Evolutionary conservation across 2,329 filamentous ascomycete genomes (phyloP).

Genomic region (Sordariomycetes sp.): DNA sequence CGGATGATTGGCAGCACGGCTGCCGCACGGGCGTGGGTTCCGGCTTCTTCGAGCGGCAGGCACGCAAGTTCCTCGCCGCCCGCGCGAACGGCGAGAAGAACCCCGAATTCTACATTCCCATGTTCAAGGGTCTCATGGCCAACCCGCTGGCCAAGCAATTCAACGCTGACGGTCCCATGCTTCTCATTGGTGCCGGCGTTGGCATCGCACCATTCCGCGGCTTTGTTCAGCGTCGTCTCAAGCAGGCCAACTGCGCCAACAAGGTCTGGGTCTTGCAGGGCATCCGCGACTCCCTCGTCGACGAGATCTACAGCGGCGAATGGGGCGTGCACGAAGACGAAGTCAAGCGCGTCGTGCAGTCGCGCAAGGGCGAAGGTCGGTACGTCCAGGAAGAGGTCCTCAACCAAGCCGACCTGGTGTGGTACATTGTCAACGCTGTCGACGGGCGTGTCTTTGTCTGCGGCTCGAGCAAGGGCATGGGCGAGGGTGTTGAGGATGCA

Average conservation of each 20-base stretch:
- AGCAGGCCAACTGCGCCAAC: slow-evolving; percentile 93
- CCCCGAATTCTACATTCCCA: slow-evolving; percentile 69
- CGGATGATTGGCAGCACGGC: slow-evolving; percentile 65
- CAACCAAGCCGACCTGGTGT: slow-evolving; percentile 89
- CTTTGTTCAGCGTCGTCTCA: slow-evolving; percentile 88
- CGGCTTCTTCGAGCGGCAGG: slow-evolving; percentile 85
- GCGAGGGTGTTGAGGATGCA: slow-evolving; percentile 85
- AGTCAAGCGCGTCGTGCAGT: slow-evolving; percentile 75
- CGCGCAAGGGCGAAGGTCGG: slow-evolving; percentile 65
- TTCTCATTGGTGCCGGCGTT: slow-evolving; percentile 91
- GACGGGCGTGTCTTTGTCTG: slow-evolving; percentile 96
- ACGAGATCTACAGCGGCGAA: slow-evolving; percentile 94
- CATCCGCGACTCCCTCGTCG: slow-evolving; percentile 84
- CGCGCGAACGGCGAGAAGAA: slow-evolving; percentile 48
- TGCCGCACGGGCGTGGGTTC: slow-evolving; percentile 78
- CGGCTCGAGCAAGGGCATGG: slow-evolving; percentile 93
- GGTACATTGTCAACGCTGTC: slow-evolving; percentile 95
- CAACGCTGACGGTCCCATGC: slow-evolving; percentile 89
- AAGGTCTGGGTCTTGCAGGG: slow-evolving; percentile 97
- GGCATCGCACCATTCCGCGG: slow-evolving; percentile 96
- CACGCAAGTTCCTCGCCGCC: slow-evolving; percentile 60
- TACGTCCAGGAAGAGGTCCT: slow-evolving; percentile 96
- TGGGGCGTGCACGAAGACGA: slow-evolving; percentile 89
- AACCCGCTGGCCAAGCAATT: slow-evolving; percentile 92
- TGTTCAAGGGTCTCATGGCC: slow-evolving; percentile 98